Conservation (phyloP, 2,329 filamentous ascomycete species). For the Verticillium tricorpus region DNA sequence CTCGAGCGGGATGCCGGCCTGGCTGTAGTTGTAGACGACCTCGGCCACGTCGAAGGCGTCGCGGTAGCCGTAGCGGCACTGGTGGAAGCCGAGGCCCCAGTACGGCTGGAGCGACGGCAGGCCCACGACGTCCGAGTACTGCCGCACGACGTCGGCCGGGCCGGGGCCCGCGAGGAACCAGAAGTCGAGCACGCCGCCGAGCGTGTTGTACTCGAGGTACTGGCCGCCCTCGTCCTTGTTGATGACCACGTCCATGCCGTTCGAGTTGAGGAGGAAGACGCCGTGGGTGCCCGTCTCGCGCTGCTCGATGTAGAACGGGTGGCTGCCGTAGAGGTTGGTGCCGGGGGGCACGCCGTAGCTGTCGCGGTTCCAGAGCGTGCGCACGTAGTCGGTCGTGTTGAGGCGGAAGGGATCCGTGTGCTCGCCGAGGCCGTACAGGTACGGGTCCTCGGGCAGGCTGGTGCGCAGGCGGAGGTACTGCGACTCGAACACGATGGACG, state of each 20-base stretch:
- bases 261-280: conserved; percentile 71
- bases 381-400: conserved; percentile 59
- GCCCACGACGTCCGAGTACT: conserved; percentile 45
- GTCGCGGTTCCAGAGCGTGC: conserved; percentile 2
- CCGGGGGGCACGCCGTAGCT: conserved; percentile 25
- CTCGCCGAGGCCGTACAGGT: conserved; percentile 72
- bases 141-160: not conserved
- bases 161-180: conserved; percentile 75
- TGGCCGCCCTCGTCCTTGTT: conserved; percentile 30
- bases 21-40: conserved; percentile 60
- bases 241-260: conserved; percentile 37
- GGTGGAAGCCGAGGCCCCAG: conserved; percentile 61
- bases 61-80: conserved; percentile 78
- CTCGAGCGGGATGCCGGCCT: conserved; percentile 63
- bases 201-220: conserved; percentile 57
- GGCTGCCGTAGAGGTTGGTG: conserved; percentile 68
- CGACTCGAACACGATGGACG: conserved; percentile 66
- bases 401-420: conserved; percentile 66
- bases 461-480: conserved; percentile 74
- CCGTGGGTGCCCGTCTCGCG: conserved; percentile 68
- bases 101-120: conserved; percentile 77
- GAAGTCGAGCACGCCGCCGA: conserved; percentile 74
- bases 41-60: conserved; percentile 66
- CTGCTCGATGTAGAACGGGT: conserved; percentile 77
- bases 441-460: conserved; percentile 64